A percentile compares a stretch with the other conserved stretches of the same genome.
These are phyloP conservation scores for Komagataella mondaviorum DNA, from an alignment of 805 yeast species.

Conservation along the genomic window DNA sequence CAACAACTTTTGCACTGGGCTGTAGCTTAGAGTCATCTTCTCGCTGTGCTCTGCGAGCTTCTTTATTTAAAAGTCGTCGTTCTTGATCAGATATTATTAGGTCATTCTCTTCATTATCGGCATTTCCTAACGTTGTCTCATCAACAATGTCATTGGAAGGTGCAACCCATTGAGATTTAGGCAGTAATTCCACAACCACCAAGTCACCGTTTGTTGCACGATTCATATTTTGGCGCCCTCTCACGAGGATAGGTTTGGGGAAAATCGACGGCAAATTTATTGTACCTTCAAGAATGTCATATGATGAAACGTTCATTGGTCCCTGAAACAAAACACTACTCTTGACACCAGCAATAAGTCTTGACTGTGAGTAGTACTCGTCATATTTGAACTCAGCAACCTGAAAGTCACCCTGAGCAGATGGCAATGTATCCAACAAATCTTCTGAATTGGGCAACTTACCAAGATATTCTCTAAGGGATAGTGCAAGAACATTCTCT, in stretches of 20 bases:
- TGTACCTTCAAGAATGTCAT: constrained; percentile 81
- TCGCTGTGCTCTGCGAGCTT: constrained; percentile 51
- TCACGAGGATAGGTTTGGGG: constrained; percentile 66
- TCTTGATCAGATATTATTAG: constrained; percentile 51
- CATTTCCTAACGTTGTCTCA: constrained; percentile 49
- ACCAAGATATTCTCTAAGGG: constrained; percentile 59
- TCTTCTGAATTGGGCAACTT: constrained; percentile 59
- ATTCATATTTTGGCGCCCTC: constrained; percentile 77
- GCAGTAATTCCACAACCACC: constrained; percentile 82
- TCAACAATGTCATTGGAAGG: constrained; percentile 74
- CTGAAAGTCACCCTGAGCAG: constrained; percentile 21
- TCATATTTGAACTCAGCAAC: constrained; percentile 47
- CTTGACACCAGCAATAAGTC: constrained; percentile 83
- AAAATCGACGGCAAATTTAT: constrained; percentile 51
- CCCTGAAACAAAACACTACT: constrained; percentile 87
- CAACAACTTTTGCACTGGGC: constrained; percentile 93
- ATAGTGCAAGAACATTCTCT: constrained; percentile 40
- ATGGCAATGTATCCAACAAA: constrained; percentile 67
- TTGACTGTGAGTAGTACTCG: constrained; percentile 66
- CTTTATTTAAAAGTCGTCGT: constrained; percentile 59
- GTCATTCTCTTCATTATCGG: constrained; percentile 36
- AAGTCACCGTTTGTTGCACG: constrained; percentile 88
- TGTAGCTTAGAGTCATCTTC: constrained; percentile 33
- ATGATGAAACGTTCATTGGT: constrained; percentile 62
- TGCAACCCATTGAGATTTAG: constrained; percentile 76